phyloP scores from a whole-genome alignment of 2,329 filamentous ascomycete genomes.

The Lachnellula hyalina region DNA sequence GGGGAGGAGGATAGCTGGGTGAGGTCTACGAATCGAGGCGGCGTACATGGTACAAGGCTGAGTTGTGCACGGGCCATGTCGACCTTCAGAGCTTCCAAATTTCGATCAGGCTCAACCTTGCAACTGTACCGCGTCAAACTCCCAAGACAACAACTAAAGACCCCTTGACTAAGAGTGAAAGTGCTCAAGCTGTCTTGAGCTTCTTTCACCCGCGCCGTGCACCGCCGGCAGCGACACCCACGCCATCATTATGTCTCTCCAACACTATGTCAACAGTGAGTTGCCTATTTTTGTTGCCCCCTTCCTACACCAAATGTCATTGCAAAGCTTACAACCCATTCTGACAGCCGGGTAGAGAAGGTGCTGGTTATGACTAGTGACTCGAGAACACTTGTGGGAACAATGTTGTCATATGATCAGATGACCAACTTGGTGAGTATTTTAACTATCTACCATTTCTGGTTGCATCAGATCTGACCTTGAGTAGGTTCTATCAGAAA shows the following conservation, averaged over 20 bases:
- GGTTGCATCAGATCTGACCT: slow-evolving; percentile 1
- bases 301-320: slow-evolving; percentile 1
- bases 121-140: background rate
- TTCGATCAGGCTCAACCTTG: background rate
- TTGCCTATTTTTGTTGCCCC: slow-evolving; percentile 5
- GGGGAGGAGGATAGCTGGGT: background rate
- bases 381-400: slow-evolving; percentile 80
- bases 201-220: slow-evolving; percentile 15
- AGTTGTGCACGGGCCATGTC: background rate
- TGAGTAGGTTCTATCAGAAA: slow-evolving; percentile 66
- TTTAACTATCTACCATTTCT: background rate
- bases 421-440: slow-evolving; percentile 74
- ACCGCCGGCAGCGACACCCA: slow-evolving; percentile 21
- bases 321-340: slow-evolving; percentile 30
- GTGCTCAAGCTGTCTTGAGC: slow-evolving; percentile 3
- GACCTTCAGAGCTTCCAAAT: background rate
- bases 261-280: slow-evolving; percentile 49
- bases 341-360: slow-evolving; percentile 60
- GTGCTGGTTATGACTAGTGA: slow-evolving; percentile 89
- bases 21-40: background rate
- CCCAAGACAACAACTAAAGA: background rate
- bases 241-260: slow-evolving; percentile 42
- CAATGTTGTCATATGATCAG: slow-evolving; percentile 79
- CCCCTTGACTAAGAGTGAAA: background rate
- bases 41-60: slow-evolving; percentile 13